Base-by-base conservation (phyloP, 768 basidiomycete species). In the Russula dissimulans region DNA sequence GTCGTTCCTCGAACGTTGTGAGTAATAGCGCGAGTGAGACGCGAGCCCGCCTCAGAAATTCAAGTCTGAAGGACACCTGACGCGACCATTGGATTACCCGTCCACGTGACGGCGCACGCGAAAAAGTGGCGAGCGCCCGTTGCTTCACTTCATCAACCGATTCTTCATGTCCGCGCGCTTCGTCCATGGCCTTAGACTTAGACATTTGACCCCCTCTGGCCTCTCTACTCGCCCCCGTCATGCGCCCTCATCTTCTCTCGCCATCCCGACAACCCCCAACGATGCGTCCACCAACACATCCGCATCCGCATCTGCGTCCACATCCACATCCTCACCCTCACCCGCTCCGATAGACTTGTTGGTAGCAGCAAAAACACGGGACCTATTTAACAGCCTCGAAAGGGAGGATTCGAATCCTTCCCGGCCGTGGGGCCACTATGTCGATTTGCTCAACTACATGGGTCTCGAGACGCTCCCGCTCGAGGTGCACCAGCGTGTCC, bases 391-490 rank as follows among this genome's bases (percentile, higher is more conserved):
- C 42, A 56, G 65, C 46, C 59, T 65, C n/a, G 51, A 52, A 26
- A 42, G 47, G 17, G 61, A 50, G 4, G 46, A 56, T n/a, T 11
- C 60, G 9, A 57, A 66, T 65, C 78, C 81, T 3, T 75, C 79
- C 14, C 74, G 75, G n/a, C 76, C 87, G 22, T 91, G 88, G 89
- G 70, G 75, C 32, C 73, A 75, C 66, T 91, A 91, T 71, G 72
- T 76, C 55, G 82, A 81, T 60, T 73, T 86, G 52, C 71, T 86
- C 54, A 75, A 75, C 62, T 69, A 74, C 57, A 67, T 79, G 44
- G 82, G 78, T 38, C 72, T 75, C 63, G 73, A 79, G 34, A 69
- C 69, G 14, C 72, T 90, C 43, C 86, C 89, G 12, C 70, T 87
- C 29, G 77, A 85, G 62, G 62, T 86, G 18, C 89, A 91, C 72